phyloP scores from a whole-genome alignment of 2,329 filamentous ascomycete genomes.

The Colletotrichum orchidophilum region DNA sequence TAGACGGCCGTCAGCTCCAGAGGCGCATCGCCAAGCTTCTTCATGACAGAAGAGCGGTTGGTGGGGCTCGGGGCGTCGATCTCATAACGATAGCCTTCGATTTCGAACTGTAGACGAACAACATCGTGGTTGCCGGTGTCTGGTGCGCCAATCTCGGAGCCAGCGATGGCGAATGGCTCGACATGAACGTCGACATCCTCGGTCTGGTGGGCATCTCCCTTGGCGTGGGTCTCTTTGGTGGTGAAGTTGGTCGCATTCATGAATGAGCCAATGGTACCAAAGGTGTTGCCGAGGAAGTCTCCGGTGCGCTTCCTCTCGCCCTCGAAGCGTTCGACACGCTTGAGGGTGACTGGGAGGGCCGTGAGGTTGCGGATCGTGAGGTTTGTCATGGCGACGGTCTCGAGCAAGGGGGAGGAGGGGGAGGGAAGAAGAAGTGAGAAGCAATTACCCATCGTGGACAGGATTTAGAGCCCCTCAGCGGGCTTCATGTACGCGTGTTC shows the following conservation, averaged over 20 bases:
- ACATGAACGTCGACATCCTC: conserved; percentile 72
- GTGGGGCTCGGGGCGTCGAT: conserved; percentile 76
- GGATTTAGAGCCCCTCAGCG: conserved; percentile 20
- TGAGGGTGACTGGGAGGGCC: conserved; percentile 75
- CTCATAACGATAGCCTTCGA: conserved; percentile 71
- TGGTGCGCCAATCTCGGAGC: conserved; percentile 69
- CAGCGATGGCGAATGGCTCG: conserved; percentile 72
- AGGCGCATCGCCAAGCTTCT: conserved; percentile 60
- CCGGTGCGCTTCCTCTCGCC: conserved; percentile 52
- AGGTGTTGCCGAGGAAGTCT: conserved; percentile 56
- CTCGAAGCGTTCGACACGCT: conserved; percentile 77
- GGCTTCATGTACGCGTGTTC: conserved; percentile 22
- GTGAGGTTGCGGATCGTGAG: conserved; percentile 88
- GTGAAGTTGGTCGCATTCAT: conserved; percentile 52
- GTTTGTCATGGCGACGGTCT: conserved; percentile 51
- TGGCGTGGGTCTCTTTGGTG: conserved; percentile 48
- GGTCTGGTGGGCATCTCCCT: conserved; percentile 68
- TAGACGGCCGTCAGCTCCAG: conserved; percentile 74
- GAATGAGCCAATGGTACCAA: conserved; percentile 52
- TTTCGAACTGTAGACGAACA: conserved; percentile 78
- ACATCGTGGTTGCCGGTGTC: conserved; percentile 69
- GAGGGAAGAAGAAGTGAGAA: conserved; percentile 24
- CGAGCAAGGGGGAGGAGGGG: conserved; percentile 18
- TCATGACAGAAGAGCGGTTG: conserved; percentile 68
- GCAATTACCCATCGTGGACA: conserved; percentile 24